Conservation (phyloP, 1,284 basidiomycete species). For the Microbotryum silenes-acaulis region DNA sequence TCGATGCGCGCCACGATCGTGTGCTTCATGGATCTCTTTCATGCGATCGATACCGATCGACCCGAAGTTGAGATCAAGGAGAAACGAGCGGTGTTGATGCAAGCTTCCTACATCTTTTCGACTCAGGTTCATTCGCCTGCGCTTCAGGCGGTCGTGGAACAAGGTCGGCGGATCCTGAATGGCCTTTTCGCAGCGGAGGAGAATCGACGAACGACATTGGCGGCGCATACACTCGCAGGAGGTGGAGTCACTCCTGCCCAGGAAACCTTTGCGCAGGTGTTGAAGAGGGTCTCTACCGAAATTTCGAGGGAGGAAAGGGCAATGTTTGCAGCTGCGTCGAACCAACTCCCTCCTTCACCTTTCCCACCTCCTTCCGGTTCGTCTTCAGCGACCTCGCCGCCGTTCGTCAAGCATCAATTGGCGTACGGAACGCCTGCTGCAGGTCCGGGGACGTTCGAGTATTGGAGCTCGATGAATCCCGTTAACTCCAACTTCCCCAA, state of each 20-base stretch:
- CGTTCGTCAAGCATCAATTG: neutral
- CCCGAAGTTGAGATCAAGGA: slow-evolving; percentile 11
- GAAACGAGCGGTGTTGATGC: slow-evolving; percentile 24
- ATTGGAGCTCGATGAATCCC: too few relatives aligned
- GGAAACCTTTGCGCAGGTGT: slow-evolving; percentile 27
- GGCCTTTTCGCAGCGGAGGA: slow-evolving; percentile 22
- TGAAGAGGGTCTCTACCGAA: slow-evolving; percentile 23
- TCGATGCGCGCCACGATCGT: slow-evolving; percentile 27
- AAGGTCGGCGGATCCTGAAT: slow-evolving; percentile 27
- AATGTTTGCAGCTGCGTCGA: neutral
- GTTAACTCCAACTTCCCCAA: too few relatives aligned
- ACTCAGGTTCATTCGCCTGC: slow-evolving; percentile 22
- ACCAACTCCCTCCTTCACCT: neutral
- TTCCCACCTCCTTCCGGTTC: neutral
- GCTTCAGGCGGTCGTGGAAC: slow-evolving; percentile 23
- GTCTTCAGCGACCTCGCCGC: neutral
- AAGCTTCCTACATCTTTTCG: slow-evolving; percentile 24
- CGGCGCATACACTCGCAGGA: slow-evolving; percentile 12
- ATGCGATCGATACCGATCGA: slow-evolving; percentile 25
- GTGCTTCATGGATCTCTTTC: slow-evolving; percentile 28
- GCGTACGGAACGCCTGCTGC: too few relatives aligned
- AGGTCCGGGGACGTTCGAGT: too few relatives aligned
- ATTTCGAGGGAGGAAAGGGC: slow-evolving; percentile 7
- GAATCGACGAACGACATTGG: slow-evolving; percentile 13
- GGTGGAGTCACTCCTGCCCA: neutral